Conservation (phyloP, 371 early-diverging fungal species). For the Mortierella sp. region DNA sequence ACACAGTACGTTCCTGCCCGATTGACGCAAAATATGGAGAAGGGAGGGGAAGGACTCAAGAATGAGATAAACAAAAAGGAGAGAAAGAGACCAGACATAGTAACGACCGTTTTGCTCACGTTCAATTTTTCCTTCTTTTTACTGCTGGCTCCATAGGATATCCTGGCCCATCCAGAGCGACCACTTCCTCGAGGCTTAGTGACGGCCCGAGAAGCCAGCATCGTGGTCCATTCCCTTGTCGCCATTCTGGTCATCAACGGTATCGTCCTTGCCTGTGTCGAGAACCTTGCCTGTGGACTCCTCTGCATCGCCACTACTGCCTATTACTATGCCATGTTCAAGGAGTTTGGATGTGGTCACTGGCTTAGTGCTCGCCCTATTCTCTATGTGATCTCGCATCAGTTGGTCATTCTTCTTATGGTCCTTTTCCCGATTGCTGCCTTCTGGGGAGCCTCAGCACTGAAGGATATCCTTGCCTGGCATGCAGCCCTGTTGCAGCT, state of each 20-base stretch:
- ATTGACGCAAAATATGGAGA: too few species aligned
- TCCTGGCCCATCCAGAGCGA: constrained; percentile 52
- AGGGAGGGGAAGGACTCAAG: too few species aligned
- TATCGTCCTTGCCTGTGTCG: constrained; percentile 36
- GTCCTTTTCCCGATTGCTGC: constrained; percentile 48
- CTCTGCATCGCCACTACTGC: constrained; percentile 46
- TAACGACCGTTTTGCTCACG: not conserved
- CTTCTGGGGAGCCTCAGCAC: constrained; percentile 40
- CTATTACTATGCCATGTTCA: constrained; percentile 54
- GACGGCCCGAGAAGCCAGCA: constrained; percentile 48
- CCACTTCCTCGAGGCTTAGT: constrained; percentile 49
- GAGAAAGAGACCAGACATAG: not conserved
- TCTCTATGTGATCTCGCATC: constrained; percentile 48
- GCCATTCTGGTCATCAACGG: constrained; percentile 38
- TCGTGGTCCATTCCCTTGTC: constrained; percentile 44
- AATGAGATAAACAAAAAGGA: not conserved
- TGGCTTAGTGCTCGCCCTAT: constrained; percentile 53
- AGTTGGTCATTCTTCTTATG: constrained; percentile 49
- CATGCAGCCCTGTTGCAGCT: constrained; percentile 48
- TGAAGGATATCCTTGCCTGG: constrained; percentile 43
- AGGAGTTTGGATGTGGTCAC: constrained; percentile 52
- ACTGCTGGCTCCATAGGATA: constrained; percentile 23
- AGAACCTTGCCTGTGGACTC: constrained; percentile 46
- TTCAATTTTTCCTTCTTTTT: not conserved
- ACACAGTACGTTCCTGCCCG: constrained; percentile 31